Evolutionary conservation across 148 eudicot genomes (phyloP).

Genomic region (Camellia japonica): DNA sequence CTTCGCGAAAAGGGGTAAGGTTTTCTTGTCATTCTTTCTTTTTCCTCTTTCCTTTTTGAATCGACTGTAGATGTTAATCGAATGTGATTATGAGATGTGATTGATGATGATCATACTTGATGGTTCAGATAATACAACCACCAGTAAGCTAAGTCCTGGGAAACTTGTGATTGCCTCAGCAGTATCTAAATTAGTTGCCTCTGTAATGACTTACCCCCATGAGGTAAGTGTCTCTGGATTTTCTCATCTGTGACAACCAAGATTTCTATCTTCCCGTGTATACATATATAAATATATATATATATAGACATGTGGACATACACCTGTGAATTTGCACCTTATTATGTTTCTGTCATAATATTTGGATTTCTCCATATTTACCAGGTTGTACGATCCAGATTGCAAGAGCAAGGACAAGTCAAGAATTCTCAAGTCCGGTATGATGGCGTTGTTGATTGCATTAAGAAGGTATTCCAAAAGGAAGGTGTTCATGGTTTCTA

Average conservation of each 20-base stretch:
- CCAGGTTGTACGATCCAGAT: constrained; percentile 87
- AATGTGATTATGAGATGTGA: neutral
- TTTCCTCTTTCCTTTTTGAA: neutral
- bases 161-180: constrained; percentile 77
- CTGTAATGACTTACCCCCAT: constrained; percentile 81
- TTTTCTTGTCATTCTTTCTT: neutral
- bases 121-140: constrained; percentile 59
- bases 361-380: neutral
- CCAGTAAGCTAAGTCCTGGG: constrained; percentile 56
- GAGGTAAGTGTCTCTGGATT: constrained; percentile 49
- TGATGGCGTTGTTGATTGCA: constrained; percentile 71
- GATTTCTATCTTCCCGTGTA: neutral
- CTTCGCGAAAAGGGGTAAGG: constrained; percentile 67
- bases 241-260: too few relatives aligned
- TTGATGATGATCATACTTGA: constrained; percentile 12
- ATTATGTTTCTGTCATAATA: neutral
- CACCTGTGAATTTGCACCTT: neutral
- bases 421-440: constrained; percentile 51
- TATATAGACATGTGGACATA: too few relatives aligned
- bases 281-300: neutral
- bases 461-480: constrained; percentile 29
- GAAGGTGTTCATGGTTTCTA: constrained; percentile 82
- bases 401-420: constrained; percentile 88
- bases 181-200: constrained; percentile 69
- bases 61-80: neutral